phyloP scores from a whole-genome alignment of 768 basidiomycete species.

The Suillus sp. region DNA sequence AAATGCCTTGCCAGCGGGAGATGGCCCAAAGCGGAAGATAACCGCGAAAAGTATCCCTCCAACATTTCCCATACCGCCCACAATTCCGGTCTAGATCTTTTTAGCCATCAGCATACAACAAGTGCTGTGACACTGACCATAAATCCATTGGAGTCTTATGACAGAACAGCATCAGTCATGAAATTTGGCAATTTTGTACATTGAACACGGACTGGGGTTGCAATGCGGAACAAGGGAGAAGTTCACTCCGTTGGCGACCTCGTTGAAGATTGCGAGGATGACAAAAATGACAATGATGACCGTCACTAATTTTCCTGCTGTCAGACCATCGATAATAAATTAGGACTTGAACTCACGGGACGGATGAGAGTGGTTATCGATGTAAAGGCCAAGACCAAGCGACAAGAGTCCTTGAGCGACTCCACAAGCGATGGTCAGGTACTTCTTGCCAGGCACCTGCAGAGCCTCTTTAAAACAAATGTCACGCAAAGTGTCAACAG shows the following conservation, averaged over 20 bases:
- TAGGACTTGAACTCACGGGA: constrained; percentile 20
- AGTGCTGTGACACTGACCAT: constrained; percentile 27
- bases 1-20: constrained; percentile 43
- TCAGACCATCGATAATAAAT: background rate
- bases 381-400: constrained; percentile 50
- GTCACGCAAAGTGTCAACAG: background rate
- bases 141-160: constrained; percentile 34
- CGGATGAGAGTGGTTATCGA: constrained; percentile 26
- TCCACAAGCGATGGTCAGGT: constrained; percentile 45
- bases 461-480: background rate
- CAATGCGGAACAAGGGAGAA: constrained; percentile 55
- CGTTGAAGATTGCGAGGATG: constrained; percentile 40
- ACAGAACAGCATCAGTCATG: background rate
- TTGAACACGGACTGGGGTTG: constrained; percentile 39
- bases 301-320: constrained; percentile 19
- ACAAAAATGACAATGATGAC: constrained; percentile 44
- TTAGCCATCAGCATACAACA: background rate
- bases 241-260: constrained; percentile 52
- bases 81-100: constrained; percentile 36
- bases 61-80: constrained; percentile 41
- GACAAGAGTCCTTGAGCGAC: constrained; percentile 45
- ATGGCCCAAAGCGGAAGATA: constrained; percentile 47
- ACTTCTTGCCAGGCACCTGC: constrained; percentile 47
- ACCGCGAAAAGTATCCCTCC: constrained; percentile 53
- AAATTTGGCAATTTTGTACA: constrained; percentile 12